These are phyloP conservation scores for Skeletonema tropicum DNA, from an alignment of 108 stramenopile species.

Conservation along the genomic window DNA sequence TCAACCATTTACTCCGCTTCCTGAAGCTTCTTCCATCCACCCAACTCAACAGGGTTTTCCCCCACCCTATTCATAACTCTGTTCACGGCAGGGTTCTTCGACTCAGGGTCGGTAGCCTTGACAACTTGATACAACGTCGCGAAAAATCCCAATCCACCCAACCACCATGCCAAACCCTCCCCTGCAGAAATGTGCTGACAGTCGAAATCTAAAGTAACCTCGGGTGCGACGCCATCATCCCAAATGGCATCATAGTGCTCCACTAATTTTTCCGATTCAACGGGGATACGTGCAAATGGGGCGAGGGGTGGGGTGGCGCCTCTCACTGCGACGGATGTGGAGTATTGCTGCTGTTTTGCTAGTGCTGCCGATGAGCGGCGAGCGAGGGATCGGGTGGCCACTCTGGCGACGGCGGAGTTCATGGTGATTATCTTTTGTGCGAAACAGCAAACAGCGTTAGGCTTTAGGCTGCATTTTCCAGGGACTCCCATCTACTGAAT, in stretches of 20 bases:
- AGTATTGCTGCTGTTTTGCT: slow-evolving; percentile 41
- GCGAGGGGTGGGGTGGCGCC: slow-evolving; percentile 70
- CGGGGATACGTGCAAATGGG: slow-evolving; percentile 81
- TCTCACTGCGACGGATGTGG: slow-evolving; percentile 52
- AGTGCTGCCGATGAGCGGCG: slow-evolving; percentile 63
- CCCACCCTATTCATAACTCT: slow-evolving; percentile 45
- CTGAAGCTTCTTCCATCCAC: slow-evolving; percentile 34
- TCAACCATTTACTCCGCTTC: slow-evolving; percentile 5
- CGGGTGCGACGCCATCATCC: slow-evolving; percentile 97
- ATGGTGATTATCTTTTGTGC: slow-evolving; percentile 2
- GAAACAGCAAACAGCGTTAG: no score
- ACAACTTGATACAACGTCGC: slow-evolving; percentile 64
- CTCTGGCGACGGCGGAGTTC: slow-evolving; percentile 25
- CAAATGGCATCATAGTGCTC: slow-evolving; percentile 94
- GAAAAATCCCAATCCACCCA: slow-evolving; percentile 84
- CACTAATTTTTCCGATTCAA: slow-evolving; percentile 80
- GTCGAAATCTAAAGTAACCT: slow-evolving; percentile 95
- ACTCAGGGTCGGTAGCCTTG: slow-evolving; percentile 63
- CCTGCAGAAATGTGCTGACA: slow-evolving; percentile 83
- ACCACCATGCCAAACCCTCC: slow-evolving; percentile 82
- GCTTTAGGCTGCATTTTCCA: no score
- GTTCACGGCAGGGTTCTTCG: slow-evolving; percentile 68
- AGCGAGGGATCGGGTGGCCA: slow-evolving; percentile 46
- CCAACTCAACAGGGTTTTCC: slow-evolving; percentile 28
- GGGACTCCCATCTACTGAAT: not conserved